Evolutionary conservation across 2,329 filamentous ascomycete species (phyloP).

Genomic region (Calycina herbarum): DNA sequence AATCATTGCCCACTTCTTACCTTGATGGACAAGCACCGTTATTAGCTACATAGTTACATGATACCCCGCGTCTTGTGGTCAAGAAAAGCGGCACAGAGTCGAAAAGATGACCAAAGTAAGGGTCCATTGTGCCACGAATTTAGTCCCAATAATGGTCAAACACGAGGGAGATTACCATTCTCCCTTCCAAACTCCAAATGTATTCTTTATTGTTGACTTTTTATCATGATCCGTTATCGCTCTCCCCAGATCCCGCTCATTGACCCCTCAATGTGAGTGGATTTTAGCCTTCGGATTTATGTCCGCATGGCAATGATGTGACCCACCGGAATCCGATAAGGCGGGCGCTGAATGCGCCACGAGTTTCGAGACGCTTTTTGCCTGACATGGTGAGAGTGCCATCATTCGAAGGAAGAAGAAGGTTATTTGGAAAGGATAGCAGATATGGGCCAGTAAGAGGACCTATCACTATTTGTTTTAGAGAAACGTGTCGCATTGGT

Average conservation of each 20-base stretch:
- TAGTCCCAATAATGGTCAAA: not conserved
- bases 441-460: not conserved
- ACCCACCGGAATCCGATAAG: slow-evolving; percentile 8
- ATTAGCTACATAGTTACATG: not conserved
- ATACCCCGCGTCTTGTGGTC: slow-evolving; percentile 8
- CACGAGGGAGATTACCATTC: not conserved
- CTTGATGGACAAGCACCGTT: not conserved
- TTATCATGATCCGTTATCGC: not conserved
- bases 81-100: not conserved
- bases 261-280: not conserved
- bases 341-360: not conserved
- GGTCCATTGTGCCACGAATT: not conserved
- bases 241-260: not conserved
- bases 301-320: slow-evolving; percentile 3
- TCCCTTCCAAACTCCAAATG: not conserved
- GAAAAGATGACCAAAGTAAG: not conserved
- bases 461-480: not conserved
- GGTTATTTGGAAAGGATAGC: not conserved
- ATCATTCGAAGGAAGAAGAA: not conserved
- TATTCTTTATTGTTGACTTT: not conserved
- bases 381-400: not conserved
- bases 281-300: slow-evolving; percentile 8
- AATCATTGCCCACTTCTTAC: not conserved
- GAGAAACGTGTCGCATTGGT: slow-evolving; percentile 2
- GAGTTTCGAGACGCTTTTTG: not conserved